phyloP scores from a whole-genome alignment of 2,329 filamentous ascomycete genomes.

The Lasiodiplodia sp. region DNA sequence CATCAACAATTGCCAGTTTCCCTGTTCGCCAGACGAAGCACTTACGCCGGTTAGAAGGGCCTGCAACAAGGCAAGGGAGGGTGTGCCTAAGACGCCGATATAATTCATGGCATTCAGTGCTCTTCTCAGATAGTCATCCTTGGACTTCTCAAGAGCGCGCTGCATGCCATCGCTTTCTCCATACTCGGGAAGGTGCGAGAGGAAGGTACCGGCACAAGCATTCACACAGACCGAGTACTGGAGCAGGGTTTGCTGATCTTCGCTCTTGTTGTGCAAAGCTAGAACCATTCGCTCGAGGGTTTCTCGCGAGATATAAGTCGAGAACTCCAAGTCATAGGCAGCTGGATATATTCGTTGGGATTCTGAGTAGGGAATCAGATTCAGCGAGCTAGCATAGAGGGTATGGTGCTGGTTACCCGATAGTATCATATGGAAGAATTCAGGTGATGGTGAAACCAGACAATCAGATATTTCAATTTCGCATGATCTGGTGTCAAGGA shows the following conservation, averaged over 20 bases:
- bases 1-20: not conserved
- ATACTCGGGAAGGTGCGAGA: constrained; percentile 37
- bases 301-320: constrained; percentile 37
- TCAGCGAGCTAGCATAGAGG: not conserved
- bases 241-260: constrained; percentile 40
- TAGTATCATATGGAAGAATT: constrained; percentile 20
- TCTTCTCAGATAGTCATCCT: constrained; percentile 40
- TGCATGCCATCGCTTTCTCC: constrained; percentile 38
- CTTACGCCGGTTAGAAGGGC: constrained; percentile 42
- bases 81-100: constrained; percentile 39
- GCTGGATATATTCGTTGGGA: not conserved
- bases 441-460: constrained; percentile 6
- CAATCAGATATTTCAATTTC: not conserved
- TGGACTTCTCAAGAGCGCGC: constrained; percentile 39
- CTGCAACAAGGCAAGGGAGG: constrained; percentile 41
- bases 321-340: constrained; percentile 9
- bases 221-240: constrained; percentile 44
- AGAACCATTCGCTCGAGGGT: constrained; percentile 42
- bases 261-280: constrained; percentile 39
- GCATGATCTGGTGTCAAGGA: not conserved
- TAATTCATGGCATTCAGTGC: constrained; percentile 41
- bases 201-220: constrained; percentile 36
- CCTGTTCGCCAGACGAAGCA: not conserved
- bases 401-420: constrained; percentile 1
- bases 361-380: not conserved